Percentiles rank a stretch among this genome's conserved stretches.
phyloP scores from a whole-genome alignment of 768 basidiomycete species.

The Phanerochaete sordida region DNA sequence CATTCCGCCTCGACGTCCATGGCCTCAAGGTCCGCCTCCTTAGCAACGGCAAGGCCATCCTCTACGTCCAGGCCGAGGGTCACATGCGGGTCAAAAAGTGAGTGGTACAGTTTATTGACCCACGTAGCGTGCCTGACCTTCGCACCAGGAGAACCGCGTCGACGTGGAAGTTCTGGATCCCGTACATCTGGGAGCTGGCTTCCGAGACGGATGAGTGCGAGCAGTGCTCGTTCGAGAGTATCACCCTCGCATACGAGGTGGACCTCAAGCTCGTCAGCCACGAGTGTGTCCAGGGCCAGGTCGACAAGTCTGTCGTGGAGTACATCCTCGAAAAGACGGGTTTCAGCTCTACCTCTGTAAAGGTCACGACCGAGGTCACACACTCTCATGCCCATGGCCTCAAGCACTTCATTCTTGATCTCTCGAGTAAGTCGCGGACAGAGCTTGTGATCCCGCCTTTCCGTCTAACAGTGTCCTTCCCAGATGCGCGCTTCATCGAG shows the following conservation, averaged over 20 bases:
- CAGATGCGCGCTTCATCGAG: slow-evolving; percentile 12
- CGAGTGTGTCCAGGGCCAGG: neutral
- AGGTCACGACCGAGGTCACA: slow-evolving; percentile 1
- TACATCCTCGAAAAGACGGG: neutral
- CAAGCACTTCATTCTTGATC: slow-evolving; percentile 16
- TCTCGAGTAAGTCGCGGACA: neutral
- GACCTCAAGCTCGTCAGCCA: slow-evolving; percentile 17
- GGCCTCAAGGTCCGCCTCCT: slow-evolving; percentile 13
- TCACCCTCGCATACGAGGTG: slow-evolving; percentile 28
- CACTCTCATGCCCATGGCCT: slow-evolving; percentile 2
- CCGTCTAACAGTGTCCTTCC: neutral
- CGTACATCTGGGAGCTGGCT: neutral
- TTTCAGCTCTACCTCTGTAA: slow-evolving; percentile 8
- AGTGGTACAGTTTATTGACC: neutral
- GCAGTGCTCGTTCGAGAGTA: slow-evolving; percentile 1
- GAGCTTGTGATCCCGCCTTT: neutral
- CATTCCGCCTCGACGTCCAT: slow-evolving; percentile 12
- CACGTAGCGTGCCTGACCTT: neutral
- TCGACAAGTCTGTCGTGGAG: neutral
- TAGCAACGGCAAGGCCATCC: slow-evolving; percentile 14
- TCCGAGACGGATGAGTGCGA: neutral
- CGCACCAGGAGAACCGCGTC: neutral
- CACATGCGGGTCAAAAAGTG: slow-evolving; percentile 10
- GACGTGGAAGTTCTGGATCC: neutral
- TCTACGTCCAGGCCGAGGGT: slow-evolving; percentile 14